Conservation (phyloP, 2,329 filamentous ascomycete species). For the Verticillium klebahnii region DNA sequence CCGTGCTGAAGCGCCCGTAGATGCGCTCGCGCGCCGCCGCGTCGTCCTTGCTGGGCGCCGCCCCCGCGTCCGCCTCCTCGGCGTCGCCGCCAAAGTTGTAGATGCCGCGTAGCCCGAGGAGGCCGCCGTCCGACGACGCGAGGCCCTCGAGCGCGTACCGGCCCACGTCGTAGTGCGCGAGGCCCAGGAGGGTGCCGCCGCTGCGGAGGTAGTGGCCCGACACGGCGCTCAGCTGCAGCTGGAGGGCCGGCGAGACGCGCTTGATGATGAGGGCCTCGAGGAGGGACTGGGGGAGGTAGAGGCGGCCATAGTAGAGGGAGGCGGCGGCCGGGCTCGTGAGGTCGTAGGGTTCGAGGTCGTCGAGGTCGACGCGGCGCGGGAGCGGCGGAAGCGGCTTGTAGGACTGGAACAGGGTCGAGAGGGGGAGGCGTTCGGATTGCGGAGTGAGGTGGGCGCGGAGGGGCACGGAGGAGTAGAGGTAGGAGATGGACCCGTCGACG, state of each 20-base stretch:
- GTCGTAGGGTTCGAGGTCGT: slow-evolving; percentile 3
- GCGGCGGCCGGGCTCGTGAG: slow-evolving; percentile 26
- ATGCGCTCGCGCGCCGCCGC: slow-evolving; percentile 51
- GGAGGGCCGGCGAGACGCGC: slow-evolving; percentile 69
- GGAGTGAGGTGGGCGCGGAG: slow-evolving; percentile 60
- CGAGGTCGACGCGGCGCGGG: slow-evolving; percentile 17
- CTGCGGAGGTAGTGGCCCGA: slow-evolving; percentile 67
- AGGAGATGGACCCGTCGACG: slow-evolving; percentile 95
- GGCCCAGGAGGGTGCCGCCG: slow-evolving; percentile 68
- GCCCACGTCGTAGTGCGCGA: slow-evolving; percentile 77
- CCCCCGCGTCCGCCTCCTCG: slow-evolving; percentile 16
- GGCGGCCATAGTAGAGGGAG: slow-evolving; percentile 67
- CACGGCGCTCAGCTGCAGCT: slow-evolving; percentile 76
- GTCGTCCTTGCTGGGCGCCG: slow-evolving; percentile 15
- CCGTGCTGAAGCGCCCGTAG: slow-evolving; percentile 82
- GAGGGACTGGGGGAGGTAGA: slow-evolving; percentile 79
- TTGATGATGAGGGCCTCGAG: slow-evolving; percentile 83
- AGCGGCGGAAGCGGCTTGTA: slow-evolving; percentile 76
- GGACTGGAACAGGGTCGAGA: slow-evolving; percentile 74
- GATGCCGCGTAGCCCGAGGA: slow-evolving; percentile 81
- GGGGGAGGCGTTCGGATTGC: slow-evolving; percentile 68
- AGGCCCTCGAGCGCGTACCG: slow-evolving; percentile 87
- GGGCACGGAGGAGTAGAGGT: slow-evolving; percentile 86
- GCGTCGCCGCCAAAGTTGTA: slow-evolving; percentile 90
- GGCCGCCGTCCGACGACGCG: slow-evolving; percentile 85